Percentiles rank a stretch among this genome's conserved stretches.
Evolutionary conservation across 495 filamentous ascomycete species (phyloP).

Genomic region (Neurospora discreta): DNA sequence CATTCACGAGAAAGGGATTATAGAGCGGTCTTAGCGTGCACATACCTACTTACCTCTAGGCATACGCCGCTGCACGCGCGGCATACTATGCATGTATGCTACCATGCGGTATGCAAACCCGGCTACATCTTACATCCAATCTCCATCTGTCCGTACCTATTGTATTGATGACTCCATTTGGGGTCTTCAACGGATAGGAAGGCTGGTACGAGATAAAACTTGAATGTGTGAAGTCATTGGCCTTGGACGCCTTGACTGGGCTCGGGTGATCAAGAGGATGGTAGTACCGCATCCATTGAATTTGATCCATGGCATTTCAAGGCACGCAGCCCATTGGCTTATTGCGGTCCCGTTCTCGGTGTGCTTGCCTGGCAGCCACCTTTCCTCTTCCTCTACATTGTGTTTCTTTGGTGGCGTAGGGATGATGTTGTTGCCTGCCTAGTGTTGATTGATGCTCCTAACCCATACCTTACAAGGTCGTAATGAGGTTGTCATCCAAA

Average conservation of each 20-base stretch:
- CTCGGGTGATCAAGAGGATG: neutral
- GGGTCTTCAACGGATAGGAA: neutral
- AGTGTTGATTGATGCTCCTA: no score
- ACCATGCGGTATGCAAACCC: neutral
- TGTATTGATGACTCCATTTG: neutral
- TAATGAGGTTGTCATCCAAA: neutral
- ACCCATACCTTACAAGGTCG: no score
- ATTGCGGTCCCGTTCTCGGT: neutral
- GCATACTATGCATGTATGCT: neutral
- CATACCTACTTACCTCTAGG: no score
- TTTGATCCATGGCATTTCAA: neutral
- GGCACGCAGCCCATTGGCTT: neutral
- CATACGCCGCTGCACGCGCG: neutral
- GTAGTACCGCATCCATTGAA: neutral
- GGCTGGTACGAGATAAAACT: no score
- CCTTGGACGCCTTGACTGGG: neutral
- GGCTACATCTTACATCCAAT: neutral
- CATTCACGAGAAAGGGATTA: no score
- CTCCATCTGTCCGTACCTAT: neutral
- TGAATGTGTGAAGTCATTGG: neutral
- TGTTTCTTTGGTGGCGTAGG: neutral
- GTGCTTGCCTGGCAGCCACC: neutral
- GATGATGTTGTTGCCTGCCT: neutral
- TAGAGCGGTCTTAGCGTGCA: no score
- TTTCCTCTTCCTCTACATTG: neutral